phyloP scores from a whole-genome alignment of 2,329 filamentous ascomycete species.

The Bipolaris bicolor region DNA sequence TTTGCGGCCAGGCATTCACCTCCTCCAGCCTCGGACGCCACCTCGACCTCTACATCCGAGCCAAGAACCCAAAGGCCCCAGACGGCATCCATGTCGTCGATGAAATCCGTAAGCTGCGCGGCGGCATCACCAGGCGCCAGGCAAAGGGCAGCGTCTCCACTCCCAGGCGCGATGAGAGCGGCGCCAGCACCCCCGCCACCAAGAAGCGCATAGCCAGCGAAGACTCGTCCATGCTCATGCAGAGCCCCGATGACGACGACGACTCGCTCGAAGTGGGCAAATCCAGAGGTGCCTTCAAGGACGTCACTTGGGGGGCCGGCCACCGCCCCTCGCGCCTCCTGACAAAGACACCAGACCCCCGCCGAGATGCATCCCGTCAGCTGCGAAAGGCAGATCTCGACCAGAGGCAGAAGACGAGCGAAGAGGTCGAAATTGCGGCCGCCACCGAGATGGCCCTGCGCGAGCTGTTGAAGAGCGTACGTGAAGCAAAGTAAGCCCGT shows the following conservation, averaged over 20 bases:
- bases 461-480: conserved; percentile 80
- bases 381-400: conserved; percentile 66
- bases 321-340: conserved; percentile 63
- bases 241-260: conserved; percentile 30
- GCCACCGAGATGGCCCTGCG: conserved; percentile 84
- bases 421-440: conserved; percentile 77
- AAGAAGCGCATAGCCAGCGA: conserved; percentile 34
- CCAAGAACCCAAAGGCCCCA: conserved; percentile 85
- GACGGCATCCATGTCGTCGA: conserved; percentile 92
- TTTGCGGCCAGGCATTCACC: conserved; percentile 87
- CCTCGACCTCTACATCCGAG: conserved; percentile 91
- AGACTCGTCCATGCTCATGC: conserved; percentile 34
- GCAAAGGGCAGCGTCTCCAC: conserved; percentile 65
- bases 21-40: conserved; percentile 86
- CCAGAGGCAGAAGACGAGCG: conserved; percentile 66
- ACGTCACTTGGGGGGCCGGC: conserved; percentile 78
- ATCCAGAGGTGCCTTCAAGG: conserved; percentile 57
- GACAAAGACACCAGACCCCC: conserved; percentile 53
- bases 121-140: conserved; percentile 85
- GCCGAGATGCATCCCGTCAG: conserved; percentile 44
- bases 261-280: conserved; percentile 41
- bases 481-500: conserved; percentile 73
- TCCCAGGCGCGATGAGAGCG: conserved; percentile 57
- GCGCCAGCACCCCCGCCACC: conserved; percentile 35
- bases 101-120: conserved; percentile 82